Percentiles rank a stretch among this genome's conserved stretches.
phyloP scores from a whole-genome alignment of 169 alveolate genomes.

The Cryptosporidium baileyi region DNA sequence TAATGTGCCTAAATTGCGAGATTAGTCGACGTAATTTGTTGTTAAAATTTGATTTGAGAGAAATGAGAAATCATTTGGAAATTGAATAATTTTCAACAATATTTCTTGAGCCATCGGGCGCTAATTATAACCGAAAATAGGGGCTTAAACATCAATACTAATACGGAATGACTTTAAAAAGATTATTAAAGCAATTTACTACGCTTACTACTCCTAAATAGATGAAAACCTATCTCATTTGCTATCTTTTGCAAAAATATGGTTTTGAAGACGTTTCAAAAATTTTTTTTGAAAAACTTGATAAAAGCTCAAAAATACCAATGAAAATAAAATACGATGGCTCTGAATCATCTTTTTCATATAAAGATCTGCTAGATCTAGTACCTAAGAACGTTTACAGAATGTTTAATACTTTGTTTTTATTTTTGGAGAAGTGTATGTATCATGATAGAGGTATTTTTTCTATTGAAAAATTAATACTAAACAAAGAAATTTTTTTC shows the following conservation, averaged over 20 bases:
- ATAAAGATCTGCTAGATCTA: conserved; percentile 3
- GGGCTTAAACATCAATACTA: no score
- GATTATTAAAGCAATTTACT: no score
- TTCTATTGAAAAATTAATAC: conserved; percentile 13
- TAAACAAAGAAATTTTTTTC: conserved; percentile 5
- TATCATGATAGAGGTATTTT: neutral
- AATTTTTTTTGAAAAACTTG: neutral
- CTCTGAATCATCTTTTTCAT: conserved; percentile 3
- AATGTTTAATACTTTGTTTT: neutral
- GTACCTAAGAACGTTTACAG: neutral
- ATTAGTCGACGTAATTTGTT: no score
- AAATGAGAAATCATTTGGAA: no score
- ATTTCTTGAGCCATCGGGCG: no score
- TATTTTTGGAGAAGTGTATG: neutral
- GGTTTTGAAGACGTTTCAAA: conserved; percentile 60
- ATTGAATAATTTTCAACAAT: no score
- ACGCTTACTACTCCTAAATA: neutral
- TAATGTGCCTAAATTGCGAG: no score
- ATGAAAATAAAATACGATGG: conserved; percentile 30
- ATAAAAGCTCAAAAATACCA: neutral
- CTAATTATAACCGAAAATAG: no score
- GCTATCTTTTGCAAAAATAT: conserved; percentile 6
- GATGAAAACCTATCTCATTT: conserved; percentile 9
- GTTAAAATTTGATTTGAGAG: no score
- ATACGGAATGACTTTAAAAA: no score